phyloP scores from a whole-genome alignment of 2,329 filamentous ascomycete genomes.

The Cladosporium oxysporum region DNA sequence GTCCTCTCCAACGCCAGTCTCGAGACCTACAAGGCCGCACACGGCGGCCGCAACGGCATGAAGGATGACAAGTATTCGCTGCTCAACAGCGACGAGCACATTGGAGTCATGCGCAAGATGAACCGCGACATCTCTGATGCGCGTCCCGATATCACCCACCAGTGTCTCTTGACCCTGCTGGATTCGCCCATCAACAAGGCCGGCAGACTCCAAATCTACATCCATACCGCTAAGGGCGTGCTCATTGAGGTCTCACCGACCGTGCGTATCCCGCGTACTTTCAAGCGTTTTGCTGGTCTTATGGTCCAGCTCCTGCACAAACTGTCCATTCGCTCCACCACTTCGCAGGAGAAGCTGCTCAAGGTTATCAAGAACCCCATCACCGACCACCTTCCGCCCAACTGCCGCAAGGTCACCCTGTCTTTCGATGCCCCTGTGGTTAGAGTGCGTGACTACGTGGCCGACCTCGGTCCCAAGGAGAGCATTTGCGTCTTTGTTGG shows the following conservation, averaged over 20 bases:
- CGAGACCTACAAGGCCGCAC: conserved; percentile 91
- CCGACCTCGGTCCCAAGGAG: conserved; percentile 74
- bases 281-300: conserved; percentile 96
- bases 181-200: conserved; percentile 99
- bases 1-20: conserved; percentile 96
- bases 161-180: conserved; percentile 96
- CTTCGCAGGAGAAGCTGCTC: conserved; percentile 94
- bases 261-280: conserved; percentile 94
- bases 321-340: conserved; percentile 92
- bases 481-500: conserved; percentile 98
- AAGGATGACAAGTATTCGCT: conserved; percentile 96
- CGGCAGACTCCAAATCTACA: conserved; percentile 96
- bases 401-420: conserved; percentile 96
- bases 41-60: conserved; percentile 57
- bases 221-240: conserved; percentile 95
- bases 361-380: conserved; percentile 98
- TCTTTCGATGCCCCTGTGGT: conserved; percentile 91
- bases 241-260: conserved; percentile 98
- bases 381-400: conserved; percentile 91
- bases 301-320: conserved; percentile 98
- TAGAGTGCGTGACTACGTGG: conserved; percentile 84
- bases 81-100: conserved; percentile 98
- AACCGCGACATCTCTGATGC: conserved; percentile 98
- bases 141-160: conserved; percentile 95
- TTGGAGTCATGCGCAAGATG: conserved; percentile 99